These are phyloP conservation scores for Talaromyces sp. DNA, from an alignment of 2,329 filamentous ascomycete genomes.

Conservation along the genomic window DNA sequence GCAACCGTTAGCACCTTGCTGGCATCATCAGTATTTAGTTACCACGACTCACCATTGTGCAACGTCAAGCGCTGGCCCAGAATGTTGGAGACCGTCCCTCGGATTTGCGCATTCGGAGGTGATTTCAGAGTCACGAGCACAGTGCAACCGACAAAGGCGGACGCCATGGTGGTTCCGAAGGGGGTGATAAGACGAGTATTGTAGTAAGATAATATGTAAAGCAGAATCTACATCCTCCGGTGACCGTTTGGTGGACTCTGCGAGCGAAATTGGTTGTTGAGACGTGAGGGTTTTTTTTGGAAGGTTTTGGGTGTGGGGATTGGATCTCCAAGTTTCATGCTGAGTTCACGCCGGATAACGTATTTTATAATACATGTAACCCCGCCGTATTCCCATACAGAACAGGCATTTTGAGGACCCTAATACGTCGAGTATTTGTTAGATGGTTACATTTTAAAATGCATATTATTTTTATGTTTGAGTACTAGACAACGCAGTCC, in stretches of 20 bases:
- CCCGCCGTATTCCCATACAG: neutral
- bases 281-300: neutral
- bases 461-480: neutral
- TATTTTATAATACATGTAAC: neutral
- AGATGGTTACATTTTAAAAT: neutral
- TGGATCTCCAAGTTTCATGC: neutral
- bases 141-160: slow-evolving; percentile 67
- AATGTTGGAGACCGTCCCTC: slow-evolving; percentile 66
- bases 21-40: neutral
- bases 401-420: neutral
- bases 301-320: neutral
- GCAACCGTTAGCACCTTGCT: slow-evolving; percentile 23
- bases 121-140: slow-evolving; percentile 67
- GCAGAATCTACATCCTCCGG: slow-evolving; percentile 2
- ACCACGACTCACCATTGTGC: slow-evolving; percentile 57
- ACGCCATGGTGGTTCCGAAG: slow-evolving; percentile 48
- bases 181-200: slow-evolving; percentile 1
- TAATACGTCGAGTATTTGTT: neutral
- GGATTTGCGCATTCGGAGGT: slow-evolving; percentile 58
- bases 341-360: neutral
- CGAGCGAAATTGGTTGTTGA: neutral
- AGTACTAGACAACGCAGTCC: neutral
- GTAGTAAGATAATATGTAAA: neutral
- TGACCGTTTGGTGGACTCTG: neutral
- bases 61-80: slow-evolving; percentile 64